phyloP scores from a whole-genome alignment of 1,139 yeast genomes.

The Wickerhamomyces sp. region DNA sequence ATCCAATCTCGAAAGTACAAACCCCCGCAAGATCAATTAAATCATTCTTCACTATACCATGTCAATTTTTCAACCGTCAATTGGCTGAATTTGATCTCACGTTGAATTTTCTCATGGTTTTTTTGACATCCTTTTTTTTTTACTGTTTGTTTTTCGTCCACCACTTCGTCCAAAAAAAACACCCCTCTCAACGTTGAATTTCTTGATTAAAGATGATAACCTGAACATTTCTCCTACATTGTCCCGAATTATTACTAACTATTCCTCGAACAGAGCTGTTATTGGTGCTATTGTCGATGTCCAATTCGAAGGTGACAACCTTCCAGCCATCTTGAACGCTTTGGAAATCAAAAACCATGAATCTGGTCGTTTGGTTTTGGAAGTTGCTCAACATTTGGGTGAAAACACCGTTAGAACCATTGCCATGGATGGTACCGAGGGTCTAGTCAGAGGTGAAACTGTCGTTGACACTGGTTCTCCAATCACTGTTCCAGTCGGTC shows the following conservation, averaged over 20 bases:
- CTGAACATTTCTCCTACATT: no score
- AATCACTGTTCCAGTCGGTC: slow-evolving; percentile 98
- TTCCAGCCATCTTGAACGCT: slow-evolving; percentile 97
- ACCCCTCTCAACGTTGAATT: no score
- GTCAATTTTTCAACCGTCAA: no score
- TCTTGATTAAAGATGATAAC: no score
- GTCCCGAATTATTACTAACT: slow-evolving; percentile 5
- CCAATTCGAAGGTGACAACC: slow-evolving; percentile 94
- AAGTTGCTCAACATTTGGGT: slow-evolving; percentile 99
- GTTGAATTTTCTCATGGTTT: no score
- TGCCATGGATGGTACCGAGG: slow-evolving; percentile 99
- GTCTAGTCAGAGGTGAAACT: slow-evolving; percentile 95
- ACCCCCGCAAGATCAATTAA: no score
- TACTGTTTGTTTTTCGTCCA: no score
- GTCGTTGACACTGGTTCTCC: slow-evolving; percentile 97
- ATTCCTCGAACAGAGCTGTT: slow-evolving; percentile 63
- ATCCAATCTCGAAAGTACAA: no score
- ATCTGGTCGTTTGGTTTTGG: slow-evolving; percentile 76
- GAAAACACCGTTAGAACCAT: slow-evolving; percentile 99
- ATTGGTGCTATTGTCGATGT: slow-evolving; percentile 99
- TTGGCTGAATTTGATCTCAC: no score
- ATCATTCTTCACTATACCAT: no score
- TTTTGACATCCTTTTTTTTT: no score
- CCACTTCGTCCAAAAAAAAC: no score
- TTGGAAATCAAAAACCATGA: slow-evolving; percentile 71